Evolutionary conservation across 345 rosid species (phyloP), one percentile per base, ranked within the genome.

Genomic region (Conringia planisiliqua): DNA sequence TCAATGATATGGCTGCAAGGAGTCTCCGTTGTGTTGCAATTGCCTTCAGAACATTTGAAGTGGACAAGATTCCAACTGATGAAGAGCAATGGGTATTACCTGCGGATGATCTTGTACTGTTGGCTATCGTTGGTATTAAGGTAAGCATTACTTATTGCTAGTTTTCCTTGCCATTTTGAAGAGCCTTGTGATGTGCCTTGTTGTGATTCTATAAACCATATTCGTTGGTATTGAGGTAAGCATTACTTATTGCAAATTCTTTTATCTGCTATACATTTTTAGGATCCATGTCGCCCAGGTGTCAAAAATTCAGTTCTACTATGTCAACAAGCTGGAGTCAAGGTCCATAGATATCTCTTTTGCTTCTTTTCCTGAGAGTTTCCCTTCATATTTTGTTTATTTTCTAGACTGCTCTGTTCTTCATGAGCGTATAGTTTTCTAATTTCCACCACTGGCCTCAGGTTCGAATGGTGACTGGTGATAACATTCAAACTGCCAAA

Each of bases 391-490:
- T 36, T n/a, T 39, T 42, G 64, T 62, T 68, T 52, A 17, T 24
- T 12, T 68, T 68, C 22, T 62, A 12, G 40, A 32, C 70, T 52
- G n/a, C 18, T 62, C 44, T 17, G 58, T 69, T 52, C 38, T 50
- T 48, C 74, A 52, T 42, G n/a, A 7, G 63, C 26, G 62, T 30
- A 51, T 30, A 40, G 58, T 67, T 26, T 56, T 76, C 42, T 52
- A 12, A 66, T 59, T 50, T 36, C 29, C 12, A 42, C 9, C 18
- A 10, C 36, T 70, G 73, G 63, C 69, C 35, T 18, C 64, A 95
- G 99, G 98, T 95, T 42, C 93, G 99, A 38, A 95, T 95, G 99
- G 89, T 95, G 58, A 95, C 99, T 68, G 99, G 99, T 68, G 99
- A 95, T 85, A 95, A 95, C 83, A 61, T 90, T 72, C 90, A 88